phyloP scores from a whole-genome alignment of 2,329 filamentous ascomycete genomes.

The Seiridium unicorne region DNA sequence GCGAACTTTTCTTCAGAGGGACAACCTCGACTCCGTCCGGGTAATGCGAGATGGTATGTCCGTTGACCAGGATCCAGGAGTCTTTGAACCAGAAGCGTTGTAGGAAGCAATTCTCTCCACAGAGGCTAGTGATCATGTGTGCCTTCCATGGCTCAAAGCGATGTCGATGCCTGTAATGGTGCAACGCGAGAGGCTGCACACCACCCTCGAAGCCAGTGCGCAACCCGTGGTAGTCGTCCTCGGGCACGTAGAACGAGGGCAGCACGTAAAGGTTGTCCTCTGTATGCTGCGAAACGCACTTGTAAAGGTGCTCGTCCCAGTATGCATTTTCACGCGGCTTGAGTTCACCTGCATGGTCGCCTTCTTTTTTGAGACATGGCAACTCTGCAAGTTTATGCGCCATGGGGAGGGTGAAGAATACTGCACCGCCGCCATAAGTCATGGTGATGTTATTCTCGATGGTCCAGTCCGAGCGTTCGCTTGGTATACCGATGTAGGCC shows the following conservation, averaged over 20 bases:
- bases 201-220: conserved; percentile 36
- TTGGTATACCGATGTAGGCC: conserved; percentile 42
- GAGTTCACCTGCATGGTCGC: not conserved
- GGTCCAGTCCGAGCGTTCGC: conserved; percentile 42
- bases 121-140: conserved; percentile 39
- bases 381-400: conserved; percentile 32
- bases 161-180: conserved; percentile 36
- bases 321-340: conserved; percentile 11
- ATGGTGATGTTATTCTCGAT: conserved; percentile 32
- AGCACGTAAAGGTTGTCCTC: conserved; percentile 38
- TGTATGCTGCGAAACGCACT: conserved; percentile 35
- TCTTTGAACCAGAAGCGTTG: conserved; percentile 41
- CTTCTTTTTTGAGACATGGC: conserved; percentile 30
- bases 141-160: conserved; percentile 37
- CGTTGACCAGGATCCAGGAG: conserved; percentile 47
- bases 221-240: conserved; percentile 27
- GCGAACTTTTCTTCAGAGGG: conserved; percentile 7
- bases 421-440: conserved; percentile 43
- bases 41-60: conserved; percentile 43
- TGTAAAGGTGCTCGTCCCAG: conserved; percentile 41
- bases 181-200: conserved; percentile 38
- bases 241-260: conserved; percentile 40
- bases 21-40: conserved; percentile 30
- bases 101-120: conserved; percentile 45
- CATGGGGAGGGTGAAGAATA: conserved; percentile 38